Evolutionary conservation across 177 flowering plant genomes (phyloP), one percentile per base, ranked within the genome.

Genomic region (Vitis hybrid): DNA sequence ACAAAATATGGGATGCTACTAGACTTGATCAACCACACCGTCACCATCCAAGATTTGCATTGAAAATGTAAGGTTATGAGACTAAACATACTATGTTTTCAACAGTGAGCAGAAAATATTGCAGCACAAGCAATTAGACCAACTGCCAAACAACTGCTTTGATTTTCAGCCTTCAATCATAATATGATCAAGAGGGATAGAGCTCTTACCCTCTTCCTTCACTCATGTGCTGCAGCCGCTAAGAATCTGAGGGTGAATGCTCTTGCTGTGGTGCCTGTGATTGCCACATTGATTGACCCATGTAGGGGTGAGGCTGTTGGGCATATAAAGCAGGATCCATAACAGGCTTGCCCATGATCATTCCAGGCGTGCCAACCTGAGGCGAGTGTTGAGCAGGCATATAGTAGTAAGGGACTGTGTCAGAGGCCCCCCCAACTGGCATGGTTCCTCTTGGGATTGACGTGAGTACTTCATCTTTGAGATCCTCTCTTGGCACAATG

Each of bases 401-500:
- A 64, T 77, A 81, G 62, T 79, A 79, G 58, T 81, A 85, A 49
- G 86, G 71, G 10, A 76, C 75, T 12, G 72, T 67, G 65, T 81
- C 85, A 50, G 73, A 65, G 46, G 84, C 71, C 7, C 75, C 85
- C 9, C 63, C 80, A 52, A 75, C 78, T 58, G 84, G 79, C 64
- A 82, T 18, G 1, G 80, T 64, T 57, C 83, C 86, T 58, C 86
- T 67, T 5, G 86, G 82, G 15, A 78, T 77, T 27, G 85, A 65
- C 15, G 74, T 76, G 52, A 85, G 75, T 2, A 69, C 80, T 58
- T 85, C 89, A 55, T 85, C 86, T 68, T 83, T 81, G 65, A 77
- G 67, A 61, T 83, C 86, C 74, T 85, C 88, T 58, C 84, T 75
- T n/a, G 86, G 86, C 18, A 85, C 85, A 35, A 83, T 85, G 62